These are phyloP conservation scores for Lathyrus oleraceus DNA, from an alignment of 306 rosid species.

Conservation along the genomic window DNA sequence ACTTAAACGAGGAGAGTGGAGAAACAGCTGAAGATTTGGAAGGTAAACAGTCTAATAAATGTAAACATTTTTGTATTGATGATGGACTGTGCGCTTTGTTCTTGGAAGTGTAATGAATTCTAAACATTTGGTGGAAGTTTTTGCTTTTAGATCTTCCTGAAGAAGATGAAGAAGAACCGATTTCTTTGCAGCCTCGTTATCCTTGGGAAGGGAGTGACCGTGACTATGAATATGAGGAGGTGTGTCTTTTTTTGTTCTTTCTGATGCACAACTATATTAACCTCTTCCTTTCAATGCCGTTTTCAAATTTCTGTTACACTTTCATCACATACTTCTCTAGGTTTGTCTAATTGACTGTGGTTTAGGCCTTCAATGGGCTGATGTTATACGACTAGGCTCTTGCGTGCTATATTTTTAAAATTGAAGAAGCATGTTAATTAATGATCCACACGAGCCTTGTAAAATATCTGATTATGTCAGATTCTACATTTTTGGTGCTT, in stretches of 20 bases:
- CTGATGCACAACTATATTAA: neutral
- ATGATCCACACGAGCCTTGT: constrained; percentile 1
- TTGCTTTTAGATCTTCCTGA: constrained; percentile 52
- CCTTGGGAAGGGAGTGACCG: constrained; percentile 98
- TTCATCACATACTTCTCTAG: neutral
- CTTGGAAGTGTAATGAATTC: neutral
- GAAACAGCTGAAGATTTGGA: constrained; percentile 71
- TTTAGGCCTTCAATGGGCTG: constrained; percentile 6
- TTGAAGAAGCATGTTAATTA: constrained; percentile 5
- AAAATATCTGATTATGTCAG: neutral
- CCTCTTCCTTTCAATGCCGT: neutral
- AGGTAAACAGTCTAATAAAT: constrained; percentile 43
- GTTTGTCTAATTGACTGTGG: neutral
- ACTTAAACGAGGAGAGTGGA: constrained; percentile 61
- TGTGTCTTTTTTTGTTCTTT: constrained; percentile 28
- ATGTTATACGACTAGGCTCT: neutral
- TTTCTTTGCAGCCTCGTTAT: constrained; percentile 46
- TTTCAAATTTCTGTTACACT: neutral
- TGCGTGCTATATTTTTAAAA: neutral
- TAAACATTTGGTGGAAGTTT: neutral
- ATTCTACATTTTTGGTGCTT: neutral
- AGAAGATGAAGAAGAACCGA: constrained; percentile 64
- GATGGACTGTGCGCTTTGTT: constrained; percentile 8
- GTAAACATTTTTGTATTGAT: constrained; percentile 13
- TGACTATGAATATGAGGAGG: constrained; percentile 91